Percentiles rank a stretch among this genome's conserved stretches.
Evolutionary conservation across 75 land plant species (phyloP).

Genomic region (Adiantum capillusveneris): DNA sequence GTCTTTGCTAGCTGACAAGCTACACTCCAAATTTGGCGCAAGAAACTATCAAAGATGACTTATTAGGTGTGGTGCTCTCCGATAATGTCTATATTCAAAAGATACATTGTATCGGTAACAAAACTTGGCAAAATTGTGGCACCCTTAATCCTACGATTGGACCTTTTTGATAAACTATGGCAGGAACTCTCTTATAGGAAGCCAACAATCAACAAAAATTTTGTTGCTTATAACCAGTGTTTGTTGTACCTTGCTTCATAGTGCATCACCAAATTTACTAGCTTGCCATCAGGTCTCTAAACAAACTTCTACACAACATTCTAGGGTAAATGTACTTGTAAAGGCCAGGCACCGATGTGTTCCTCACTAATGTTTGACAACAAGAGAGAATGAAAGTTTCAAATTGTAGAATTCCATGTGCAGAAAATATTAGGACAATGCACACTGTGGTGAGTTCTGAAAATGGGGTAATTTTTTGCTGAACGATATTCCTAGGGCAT

Average conservation of each 20-base stretch:
- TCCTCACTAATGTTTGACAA: too few relatives aligned
- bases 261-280: conserved; percentile 53
- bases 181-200: conserved; percentile 54
- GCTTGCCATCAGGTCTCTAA: conserved; percentile 59
- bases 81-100: too few relatives aligned
- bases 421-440: too few relatives aligned
- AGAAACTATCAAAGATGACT: conserved; percentile 39
- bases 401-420: too few relatives aligned
- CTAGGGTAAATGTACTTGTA: too few relatives aligned
- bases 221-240: neutral
- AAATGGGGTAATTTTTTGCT: conserved; percentile 50
- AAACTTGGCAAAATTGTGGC: conserved; percentile 64
- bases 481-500: conserved; percentile 37
- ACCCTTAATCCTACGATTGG: conserved; percentile 42
- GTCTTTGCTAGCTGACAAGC: conserved; percentile 84
- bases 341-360: too few relatives aligned
- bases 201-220: neutral
- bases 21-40: conserved; percentile 64
- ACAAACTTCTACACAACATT: conserved; percentile 52
- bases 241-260: conserved; percentile 46
- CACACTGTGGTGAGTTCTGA: conserved; percentile 15
- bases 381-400: too few relatives aligned
- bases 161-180: conserved; percentile 69
- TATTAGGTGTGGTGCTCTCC: too few relatives aligned
- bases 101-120: conserved; percentile 43